These are phyloP conservation scores for Teratosphaeria nubilosa DNA, from an alignment of 2,329 filamentous ascomycete species.

Conservation along the genomic window DNA sequence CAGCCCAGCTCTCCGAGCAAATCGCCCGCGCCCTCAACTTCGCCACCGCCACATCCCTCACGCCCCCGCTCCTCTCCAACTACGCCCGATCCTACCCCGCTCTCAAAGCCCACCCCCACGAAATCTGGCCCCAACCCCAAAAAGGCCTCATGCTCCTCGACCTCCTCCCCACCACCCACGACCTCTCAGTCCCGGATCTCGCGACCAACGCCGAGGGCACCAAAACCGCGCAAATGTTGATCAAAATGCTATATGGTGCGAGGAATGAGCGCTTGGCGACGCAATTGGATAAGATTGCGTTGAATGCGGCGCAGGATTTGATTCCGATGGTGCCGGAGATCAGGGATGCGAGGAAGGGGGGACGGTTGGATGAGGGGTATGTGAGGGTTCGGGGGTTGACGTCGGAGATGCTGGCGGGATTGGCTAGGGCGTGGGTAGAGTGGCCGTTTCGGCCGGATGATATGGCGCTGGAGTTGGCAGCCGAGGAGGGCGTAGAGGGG, in stretches of 20 bases:
- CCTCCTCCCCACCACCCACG: constrained; percentile 46
- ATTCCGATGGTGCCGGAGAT: constrained; percentile 40
- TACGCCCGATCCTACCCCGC: constrained; percentile 65
- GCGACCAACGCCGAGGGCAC: constrained; percentile 12
- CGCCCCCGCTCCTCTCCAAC: constrained; percentile 43
- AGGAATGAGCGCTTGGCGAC: constrained; percentile 29
- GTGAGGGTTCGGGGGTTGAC: constrained; percentile 43
- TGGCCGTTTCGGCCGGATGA: constrained; percentile 49
- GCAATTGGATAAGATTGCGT: constrained; percentile 44
- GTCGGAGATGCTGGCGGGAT: constrained; percentile 45
- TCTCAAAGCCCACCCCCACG: constrained; percentile 45
- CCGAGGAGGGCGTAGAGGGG: not conserved
- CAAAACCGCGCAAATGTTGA: constrained; percentile 32
- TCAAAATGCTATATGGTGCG: constrained; percentile 35
- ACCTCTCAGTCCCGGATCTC: constrained; percentile 22
- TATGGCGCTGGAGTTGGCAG: constrained; percentile 11
- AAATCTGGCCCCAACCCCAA: constrained; percentile 47
- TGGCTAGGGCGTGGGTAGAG: constrained; percentile 50
- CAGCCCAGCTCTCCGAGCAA: not conserved
- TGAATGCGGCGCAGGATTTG: constrained; percentile 49
- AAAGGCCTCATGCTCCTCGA: constrained; percentile 51
- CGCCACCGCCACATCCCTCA: not conserved
- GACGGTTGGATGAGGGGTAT: constrained; percentile 29
- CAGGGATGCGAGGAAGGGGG: constrained; percentile 40
- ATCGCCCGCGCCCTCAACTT: not conserved